Conservation (phyloP, 495 filamentous ascomycete genomes). For the Penicillium atrosanguineum region DNA sequence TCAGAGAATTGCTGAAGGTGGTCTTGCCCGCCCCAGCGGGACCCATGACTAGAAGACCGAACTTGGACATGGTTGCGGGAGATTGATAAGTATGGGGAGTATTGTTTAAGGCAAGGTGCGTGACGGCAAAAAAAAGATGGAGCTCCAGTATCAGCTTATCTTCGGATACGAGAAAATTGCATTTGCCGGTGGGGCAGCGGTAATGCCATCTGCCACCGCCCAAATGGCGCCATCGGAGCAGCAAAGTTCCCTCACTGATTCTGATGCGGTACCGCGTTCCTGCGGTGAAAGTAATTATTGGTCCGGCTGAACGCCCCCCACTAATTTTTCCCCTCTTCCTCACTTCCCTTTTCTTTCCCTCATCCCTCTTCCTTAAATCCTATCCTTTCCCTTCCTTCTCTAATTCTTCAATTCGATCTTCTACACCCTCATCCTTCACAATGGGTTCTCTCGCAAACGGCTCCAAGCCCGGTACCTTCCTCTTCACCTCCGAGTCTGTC, state of each 20-base stretch:
- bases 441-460: slow-evolving; percentile 60
- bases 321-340: slow-evolving; percentile 23
- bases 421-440: slow-evolving; percentile 37
- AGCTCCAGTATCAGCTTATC: slow-evolving; percentile 11
- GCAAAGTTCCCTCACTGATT: neutral
- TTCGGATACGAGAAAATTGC: slow-evolving; percentile 16
- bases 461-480: slow-evolving; percentile 72
- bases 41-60: slow-evolving; percentile 91
- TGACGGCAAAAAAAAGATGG: neutral
- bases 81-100: neutral
- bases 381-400: slow-evolving; percentile 15
- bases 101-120: neutral
- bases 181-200: neutral
- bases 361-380: slow-evolving; percentile 10
- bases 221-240: slow-evolving; percentile 11
- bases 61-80: slow-evolving; percentile 75
- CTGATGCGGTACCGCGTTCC: slow-evolving; percentile 8
- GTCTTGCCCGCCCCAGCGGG: slow-evolving; percentile 89
- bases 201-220: slow-evolving; percentile 8
- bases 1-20: slow-evolving; percentile 90
- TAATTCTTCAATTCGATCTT: slow-evolving; percentile 19
- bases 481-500: slow-evolving; percentile 99
- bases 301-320: slow-evolving; percentile 22
- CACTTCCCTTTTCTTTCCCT: slow-evolving; percentile 5
- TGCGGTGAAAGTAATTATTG: slow-evolving; percentile 3